phyloP scores from a whole-genome alignment of 768 basidiomycete genomes.

The Leccinellum rugosiceps region DNA sequence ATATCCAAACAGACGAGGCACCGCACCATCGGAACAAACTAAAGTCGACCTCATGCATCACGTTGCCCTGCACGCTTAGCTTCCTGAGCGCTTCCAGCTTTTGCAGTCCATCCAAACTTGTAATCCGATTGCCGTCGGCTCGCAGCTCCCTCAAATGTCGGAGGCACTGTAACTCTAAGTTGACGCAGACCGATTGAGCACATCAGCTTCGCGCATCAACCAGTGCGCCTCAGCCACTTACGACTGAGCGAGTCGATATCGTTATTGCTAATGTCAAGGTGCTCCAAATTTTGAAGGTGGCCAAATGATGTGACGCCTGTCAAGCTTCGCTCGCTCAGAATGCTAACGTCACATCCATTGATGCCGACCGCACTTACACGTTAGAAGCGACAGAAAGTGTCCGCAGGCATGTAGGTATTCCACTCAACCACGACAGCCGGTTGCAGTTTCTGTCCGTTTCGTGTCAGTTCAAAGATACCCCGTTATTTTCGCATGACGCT shows the following conservation, averaged over 20 bases:
- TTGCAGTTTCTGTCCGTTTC: slow-evolving; percentile 57
- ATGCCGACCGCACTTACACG: slow-evolving; percentile 40
- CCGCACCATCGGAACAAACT: slow-evolving; percentile 60
- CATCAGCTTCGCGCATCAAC: not conserved
- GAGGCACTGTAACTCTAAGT: slow-evolving; percentile 76
- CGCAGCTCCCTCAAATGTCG: slow-evolving; percentile 84
- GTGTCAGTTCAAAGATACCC: slow-evolving; percentile 14
- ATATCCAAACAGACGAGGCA: slow-evolving; percentile 6
- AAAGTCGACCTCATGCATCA: slow-evolving; percentile 61
- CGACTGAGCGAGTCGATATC: slow-evolving; percentile 83
- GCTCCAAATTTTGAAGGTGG: slow-evolving; percentile 83
- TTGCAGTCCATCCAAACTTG: slow-evolving; percentile 70
- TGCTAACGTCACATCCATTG: slow-evolving; percentile 9
- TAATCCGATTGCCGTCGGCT: slow-evolving; percentile 84
- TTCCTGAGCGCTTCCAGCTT: slow-evolving; percentile 79
- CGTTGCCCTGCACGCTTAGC: slow-evolving; percentile 77
- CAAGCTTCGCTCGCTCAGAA: slow-evolving; percentile 48
- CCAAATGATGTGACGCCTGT: slow-evolving; percentile 84
- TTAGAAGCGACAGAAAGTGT: slow-evolving; percentile 78
- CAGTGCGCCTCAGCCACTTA: slow-evolving; percentile 41
- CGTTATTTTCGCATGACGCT: slow-evolving; percentile 1
- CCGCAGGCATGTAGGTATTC: slow-evolving; percentile 67
- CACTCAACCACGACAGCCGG: slow-evolving; percentile 76
- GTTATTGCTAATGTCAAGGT: slow-evolving; percentile 88
- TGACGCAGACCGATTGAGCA: slow-evolving; percentile 9